Base-by-base conservation (phyloP, 1,284 basidiomycete species). In the Cryptococcus depauperatus region DNA sequence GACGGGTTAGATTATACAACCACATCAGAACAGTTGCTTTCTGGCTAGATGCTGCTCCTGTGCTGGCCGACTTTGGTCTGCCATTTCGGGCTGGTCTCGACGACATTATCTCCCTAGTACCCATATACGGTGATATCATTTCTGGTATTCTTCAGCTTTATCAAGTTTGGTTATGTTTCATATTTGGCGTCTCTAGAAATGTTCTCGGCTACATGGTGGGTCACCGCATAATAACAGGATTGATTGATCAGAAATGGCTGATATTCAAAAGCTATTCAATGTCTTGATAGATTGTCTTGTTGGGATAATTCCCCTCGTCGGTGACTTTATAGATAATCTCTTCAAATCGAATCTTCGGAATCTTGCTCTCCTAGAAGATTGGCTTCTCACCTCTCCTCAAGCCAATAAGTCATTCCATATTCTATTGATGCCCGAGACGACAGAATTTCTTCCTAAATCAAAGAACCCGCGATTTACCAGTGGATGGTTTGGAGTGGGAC, bases 281-380 rank as follows among this genome's bases (percentile, higher is more conserved):
- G 64, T 69, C 18, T 2, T 68, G 22, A 40, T 66, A 16, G 68
- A 72, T 51, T 55, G 61, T n/a, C 43, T 62, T 10, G 65, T 68
- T 3, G 68, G 68, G 21, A 51, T 71, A 33, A 60, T 72, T 7
- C 70, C 70, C 4, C 30, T 69, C 29, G 46, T 72, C 23, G 69
- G 69, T 23, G 69, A 70, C 49, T 55, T 69, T 38, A 54, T 71
- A 37, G 70, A 72, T 57, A 71, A 70, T 51, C 61, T 69, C 19
- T 72, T 66, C 56, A 72, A 72, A 46, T 60, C 65, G 16, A 72
- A 72, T 47, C 51, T 72, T 9, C 60, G 65, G 13, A 72, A 72
- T 52, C 57, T 72, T 21, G 52, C 54, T 9, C 42, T 68, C 2
- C 55, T 66, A 25, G 66, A 72, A 55, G 50, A 51, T 3, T 70